phyloP scores from a whole-genome alignment of 352 stramenopile genomes.

The Phytophthora nicotianae region DNA sequence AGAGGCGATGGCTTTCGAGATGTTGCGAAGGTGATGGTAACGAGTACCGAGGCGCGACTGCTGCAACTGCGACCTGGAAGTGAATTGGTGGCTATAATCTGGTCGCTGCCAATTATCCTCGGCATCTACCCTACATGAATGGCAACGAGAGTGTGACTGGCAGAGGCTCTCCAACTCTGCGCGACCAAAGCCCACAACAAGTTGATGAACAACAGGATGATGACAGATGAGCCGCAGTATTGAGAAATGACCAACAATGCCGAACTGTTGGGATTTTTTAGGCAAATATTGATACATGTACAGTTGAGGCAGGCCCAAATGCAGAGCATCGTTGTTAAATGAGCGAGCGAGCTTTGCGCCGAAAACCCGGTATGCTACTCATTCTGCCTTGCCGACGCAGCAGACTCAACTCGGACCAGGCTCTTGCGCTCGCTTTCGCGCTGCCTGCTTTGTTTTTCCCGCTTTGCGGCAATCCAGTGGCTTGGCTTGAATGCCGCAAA shows the following conservation, averaged over 20 bases:
- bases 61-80: slow-evolving; percentile 2
- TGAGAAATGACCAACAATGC: slow-evolving; percentile 19
- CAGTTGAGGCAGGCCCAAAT: too few relatives aligned
- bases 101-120: too few relatives aligned
- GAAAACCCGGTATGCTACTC: slow-evolving; percentile 2
- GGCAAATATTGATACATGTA: neutral
- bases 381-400: neutral
- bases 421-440: slow-evolving; percentile 22
- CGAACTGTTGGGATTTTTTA: slow-evolving; percentile 1
- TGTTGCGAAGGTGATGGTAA: neutral
- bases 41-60: slow-evolving; percentile 11
- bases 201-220: slow-evolving; percentile 18
- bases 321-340: neutral
- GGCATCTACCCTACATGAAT: too few relatives aligned
- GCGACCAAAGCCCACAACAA: slow-evolving; percentile 11
- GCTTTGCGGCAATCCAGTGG: slow-evolving; percentile 21
- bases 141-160: slow-evolving; percentile 4
- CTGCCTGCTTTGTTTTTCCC: slow-evolving; percentile 6
- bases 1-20: slow-evolving; percentile 10
- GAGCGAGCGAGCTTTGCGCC: neutral
- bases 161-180: slow-evolving; percentile 8
- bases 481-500: slow-evolving; percentile 15
- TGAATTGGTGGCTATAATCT: neutral
- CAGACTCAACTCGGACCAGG: slow-evolving; percentile 8
- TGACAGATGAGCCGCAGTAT: slow-evolving; percentile 11